phyloP scores from a whole-genome alignment of 805 yeast species.

The Starmerella stigmatis region DNA sequence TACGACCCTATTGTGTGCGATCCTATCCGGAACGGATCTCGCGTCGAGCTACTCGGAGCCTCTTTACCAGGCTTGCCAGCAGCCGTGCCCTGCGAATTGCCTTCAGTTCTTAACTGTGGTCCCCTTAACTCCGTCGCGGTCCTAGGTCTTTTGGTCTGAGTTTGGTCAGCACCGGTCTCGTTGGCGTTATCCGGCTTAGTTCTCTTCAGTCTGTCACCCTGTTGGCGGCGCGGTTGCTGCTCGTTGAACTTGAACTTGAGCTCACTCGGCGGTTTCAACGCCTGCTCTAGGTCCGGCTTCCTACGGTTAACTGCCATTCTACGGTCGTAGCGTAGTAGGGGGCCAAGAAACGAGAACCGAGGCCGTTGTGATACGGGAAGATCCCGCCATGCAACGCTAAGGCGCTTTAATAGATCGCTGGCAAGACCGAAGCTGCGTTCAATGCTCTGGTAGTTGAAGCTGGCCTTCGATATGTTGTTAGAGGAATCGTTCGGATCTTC shows the following conservation, averaged over 20 bases:
- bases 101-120: too few species aligned
- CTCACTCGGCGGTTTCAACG: conserved; percentile 2
- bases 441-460: conserved; percentile 67
- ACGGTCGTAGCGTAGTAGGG: conserved; percentile 14
- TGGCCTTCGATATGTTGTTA: conserved; percentile 80
- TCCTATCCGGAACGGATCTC: conserved; percentile 1
- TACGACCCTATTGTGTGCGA: background rate
- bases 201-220: too few species aligned
- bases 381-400: conserved; percentile 12
- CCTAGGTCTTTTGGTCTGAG: too few species aligned
- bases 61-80: too few species aligned
- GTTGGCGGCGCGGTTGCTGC: too few species aligned
- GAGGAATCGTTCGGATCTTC: conserved; percentile 78
- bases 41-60: background rate
- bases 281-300: conserved; percentile 8
- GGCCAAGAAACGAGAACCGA: conserved; percentile 20
- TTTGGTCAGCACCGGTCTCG: too few species aligned
- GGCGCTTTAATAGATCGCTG: conserved; percentile 20
- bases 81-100: too few species aligned
- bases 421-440: conserved; percentile 55
- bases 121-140: too few species aligned
- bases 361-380: background rate
- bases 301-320: background rate
- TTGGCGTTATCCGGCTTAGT: too few species aligned
- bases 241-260: too few species aligned